Percentiles rank a stretch among this genome's conserved stretches.
Conservation (phyloP, 2,329 filamentous ascomycete genomes). For the Fusarium hostae region DNA sequence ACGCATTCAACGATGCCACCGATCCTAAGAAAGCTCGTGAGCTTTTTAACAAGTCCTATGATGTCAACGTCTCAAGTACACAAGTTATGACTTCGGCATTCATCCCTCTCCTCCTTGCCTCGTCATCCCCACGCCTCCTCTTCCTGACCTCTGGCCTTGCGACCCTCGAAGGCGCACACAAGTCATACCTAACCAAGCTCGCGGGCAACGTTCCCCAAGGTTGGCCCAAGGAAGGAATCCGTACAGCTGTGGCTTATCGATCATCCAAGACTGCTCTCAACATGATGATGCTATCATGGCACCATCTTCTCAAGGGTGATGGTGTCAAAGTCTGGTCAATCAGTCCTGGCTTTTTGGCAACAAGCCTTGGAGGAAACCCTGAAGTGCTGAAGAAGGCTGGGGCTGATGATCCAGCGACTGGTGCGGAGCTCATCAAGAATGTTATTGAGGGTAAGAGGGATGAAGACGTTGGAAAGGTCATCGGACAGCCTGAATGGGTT, state of each 20-base stretch:
- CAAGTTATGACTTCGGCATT: constrained; percentile 54
- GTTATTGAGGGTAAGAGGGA: constrained; percentile 58
- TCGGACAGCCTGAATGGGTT: constrained; percentile 43
- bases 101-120: constrained; percentile 56
- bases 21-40: constrained; percentile 50
- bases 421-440: constrained; percentile 51
- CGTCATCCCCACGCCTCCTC: constrained; percentile 57
- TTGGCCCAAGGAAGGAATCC: constrained; percentile 64
- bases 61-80: constrained; percentile 62
- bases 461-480: constrained; percentile 53
- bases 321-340: constrained; percentile 62
- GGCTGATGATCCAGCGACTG: constrained; percentile 49
- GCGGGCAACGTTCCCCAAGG: constrained; percentile 48
- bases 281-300: constrained; percentile 56
- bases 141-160: constrained; percentile 61
- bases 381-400: constrained; percentile 49
- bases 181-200: constrained; percentile 39
- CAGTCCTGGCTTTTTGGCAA: constrained; percentile 62
- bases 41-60: constrained; percentile 58
- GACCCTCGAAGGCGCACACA: constrained; percentile 49
- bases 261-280: constrained; percentile 45
- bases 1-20: constrained; percentile 47
- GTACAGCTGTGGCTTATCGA: constrained; percentile 43
- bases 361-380: constrained; percentile 52
- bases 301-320: constrained; percentile 56